Percentiles rank a stretch among this genome's conserved stretches.
These are phyloP conservation scores for Bruguiera sexangula DNA, from an alignment of 345 rosid genomes.

Conservation along the genomic window DNA sequence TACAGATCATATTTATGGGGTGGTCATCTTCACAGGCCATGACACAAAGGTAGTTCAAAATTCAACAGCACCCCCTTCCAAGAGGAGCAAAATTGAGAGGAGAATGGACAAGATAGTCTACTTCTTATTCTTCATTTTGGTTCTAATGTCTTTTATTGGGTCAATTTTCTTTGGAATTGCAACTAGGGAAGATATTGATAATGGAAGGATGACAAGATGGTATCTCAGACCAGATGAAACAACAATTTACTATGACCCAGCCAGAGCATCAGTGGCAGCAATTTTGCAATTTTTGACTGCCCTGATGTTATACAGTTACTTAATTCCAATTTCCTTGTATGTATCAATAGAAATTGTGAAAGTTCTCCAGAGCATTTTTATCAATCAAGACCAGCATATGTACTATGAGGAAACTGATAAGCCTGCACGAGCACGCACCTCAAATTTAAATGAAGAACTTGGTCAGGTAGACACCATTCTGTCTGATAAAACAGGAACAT, in stretches of 20 bases:
- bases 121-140: slow-evolving; percentile 58
- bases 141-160: slow-evolving; percentile 61
- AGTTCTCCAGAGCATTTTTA: slow-evolving; percentile 85
- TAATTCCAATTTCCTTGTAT: slow-evolving; percentile 90
- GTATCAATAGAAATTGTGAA: slow-evolving; percentile 93
- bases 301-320: slow-evolving; percentile 78
- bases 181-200: slow-evolving; percentile 57
- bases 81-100: slow-evolving; percentile 86
- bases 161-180: slow-evolving; percentile 71
- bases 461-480: slow-evolving; percentile 92
- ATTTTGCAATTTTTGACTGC: slow-evolving; percentile 70
- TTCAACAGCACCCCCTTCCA: slow-evolving; percentile 88
- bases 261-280: slow-evolving; percentile 60
- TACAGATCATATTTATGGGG: slow-evolving; percentile 81
- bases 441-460: slow-evolving; percentile 97
- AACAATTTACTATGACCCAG: slow-evolving; percentile 61
- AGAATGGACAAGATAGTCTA: slow-evolving; percentile 79
- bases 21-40: slow-evolving; percentile 78
- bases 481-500: slow-evolving; percentile 90
- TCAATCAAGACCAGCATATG: slow-evolving; percentile 78
- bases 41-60: slow-evolving; percentile 95
- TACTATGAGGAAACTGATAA: slow-evolving; percentile 80
- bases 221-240: slow-evolving; percentile 85
- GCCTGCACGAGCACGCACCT: slow-evolving; percentile 90
- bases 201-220: slow-evolving; percentile 87